Base-by-base conservation (phyloP, 2,329 filamentous ascomycete species). In the Macrophomina phaseolina region DNA sequence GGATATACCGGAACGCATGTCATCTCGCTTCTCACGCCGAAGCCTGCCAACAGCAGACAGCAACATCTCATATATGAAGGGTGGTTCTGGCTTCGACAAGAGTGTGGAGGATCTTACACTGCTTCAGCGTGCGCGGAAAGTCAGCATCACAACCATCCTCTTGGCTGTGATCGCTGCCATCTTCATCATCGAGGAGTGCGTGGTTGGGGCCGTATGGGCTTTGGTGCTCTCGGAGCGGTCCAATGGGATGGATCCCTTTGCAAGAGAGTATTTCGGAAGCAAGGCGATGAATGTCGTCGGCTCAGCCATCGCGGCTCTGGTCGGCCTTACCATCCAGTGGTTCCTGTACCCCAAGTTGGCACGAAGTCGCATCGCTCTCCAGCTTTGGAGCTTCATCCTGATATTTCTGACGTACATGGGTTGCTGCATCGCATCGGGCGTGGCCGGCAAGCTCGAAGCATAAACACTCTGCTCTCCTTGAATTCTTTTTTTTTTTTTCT, bases 361-460 rank as follows among this genome's bases (percentile, higher is more conserved):
- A 3, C 28, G 45, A 30, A 55, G 45, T 40, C 46, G 49, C 16
- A 9, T 63, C 7, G 49, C 65, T 6, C 38, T 67, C 4, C 55
- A 62, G 32, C 12, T 63, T 5, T 67, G 65, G 65, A 63, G 65
- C 30, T 67, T 67, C 30, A 16, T 67, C 30, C 48, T 67, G n/a
- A 32, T 67, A 36, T 63, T 67, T 18, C n/a, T 62, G 16, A 67
- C 56, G 7, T 67, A 62, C 40, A 42, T 67, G 48, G 65, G 46
- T 4, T 52, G 55, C n/a, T 67, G 55, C 14, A 49, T 67, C 12
- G 65, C 65, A 5, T 28, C 56, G 1, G 65, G 65, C 23, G 58
- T 55, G 65, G 49, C 32, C 40, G 48, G 48, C 8, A 48, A 40
- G 48, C 49, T 64, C 23, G 46, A 52, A 32, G n/a, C 12, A 12